These are phyloP conservation scores for Ophiostoma quercus DNA, from an alignment of 2,329 filamentous ascomycete species.

Conservation along the genomic window DNA sequence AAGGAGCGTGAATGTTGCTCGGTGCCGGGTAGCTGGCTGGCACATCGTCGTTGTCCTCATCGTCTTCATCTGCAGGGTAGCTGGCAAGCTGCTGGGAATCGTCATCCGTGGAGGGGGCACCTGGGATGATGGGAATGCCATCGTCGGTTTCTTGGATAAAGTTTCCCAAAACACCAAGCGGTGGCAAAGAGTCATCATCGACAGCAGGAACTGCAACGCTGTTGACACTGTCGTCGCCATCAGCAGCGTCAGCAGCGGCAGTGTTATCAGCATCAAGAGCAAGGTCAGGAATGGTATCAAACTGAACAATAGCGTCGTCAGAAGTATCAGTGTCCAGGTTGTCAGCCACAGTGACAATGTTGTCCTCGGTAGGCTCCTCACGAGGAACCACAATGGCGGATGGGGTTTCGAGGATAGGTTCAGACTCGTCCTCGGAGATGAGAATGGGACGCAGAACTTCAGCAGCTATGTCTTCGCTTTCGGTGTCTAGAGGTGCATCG, in stretches of 20 bases:
- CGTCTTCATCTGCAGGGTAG: neutral
- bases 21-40: neutral
- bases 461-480: neutral
- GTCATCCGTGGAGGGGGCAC: neutral
- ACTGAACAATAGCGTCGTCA: neutral
- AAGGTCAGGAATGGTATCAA: neutral
- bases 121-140: neutral
- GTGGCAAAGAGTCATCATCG: neutral
- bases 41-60: neutral
- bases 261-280: neutral
- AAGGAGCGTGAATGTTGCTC: neutral
- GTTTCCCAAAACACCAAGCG: neutral
- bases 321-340: neutral
- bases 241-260: neutral
- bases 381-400: neutral
- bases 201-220: neutral
- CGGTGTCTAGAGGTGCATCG: neutral
- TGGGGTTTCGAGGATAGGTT: neutral
- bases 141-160: neutral
- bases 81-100: conserved; percentile 14
- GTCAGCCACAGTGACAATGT: neutral
- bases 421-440: conserved; percentile 4
- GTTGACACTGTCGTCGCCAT: neutral
- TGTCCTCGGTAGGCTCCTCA: neutral
- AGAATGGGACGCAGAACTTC: neutral